Evolutionary conservation across 2,329 filamentous ascomycete species (phyloP), one percentile per base, ranked within the genome.

Genomic region (Immersiporthe knoxdaviesiana): DNA sequence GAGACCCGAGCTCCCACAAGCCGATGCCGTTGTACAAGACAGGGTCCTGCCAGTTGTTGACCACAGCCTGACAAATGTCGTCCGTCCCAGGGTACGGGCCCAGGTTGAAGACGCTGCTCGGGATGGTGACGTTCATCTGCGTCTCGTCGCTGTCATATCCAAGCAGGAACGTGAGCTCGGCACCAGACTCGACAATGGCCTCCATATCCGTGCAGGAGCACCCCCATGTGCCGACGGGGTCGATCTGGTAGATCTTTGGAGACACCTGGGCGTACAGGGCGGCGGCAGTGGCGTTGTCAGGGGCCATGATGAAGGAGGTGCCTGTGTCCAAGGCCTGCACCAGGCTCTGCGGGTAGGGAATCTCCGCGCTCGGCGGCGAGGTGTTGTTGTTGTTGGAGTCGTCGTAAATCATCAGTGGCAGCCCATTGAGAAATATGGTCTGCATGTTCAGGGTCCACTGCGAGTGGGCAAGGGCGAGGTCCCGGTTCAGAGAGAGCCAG

Each of bases 1-100:
- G 77, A 2, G 76, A 76, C 2, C 78, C 78, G 7, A 78, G 56
- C 6, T 77, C 68, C 76, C 77, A 79, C 3, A 75, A 59, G 1
- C 71, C 65, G 1, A 70, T 52, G 39, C 65, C 65, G 8, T 47
- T 4, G 30, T 61, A 60, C 16, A 61, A 66, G 14, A 61, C 56
- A 1, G 70, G 62, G 0, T 72, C 70, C 0, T 66, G 58, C 4
- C 71, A 72, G 70, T 70, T 70, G 52, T 72, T 73, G 27, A 79
- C 75, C 3, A 76, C 73, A 1, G 72, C 74, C 69, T 79, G 78
- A 69, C 78, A 79, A 52, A 75, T 73, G 6, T 72, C 74, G 3
- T 68, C 52, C 52, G 60, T 65, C 16, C 73, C 73, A 1, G 74
- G 74, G 61, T 77, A 76, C 62, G 74, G 74, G 30, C 77, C 78